Evolutionary conservation across 805 yeast species (phyloP).

Genomic region (Diddensiella santjacobensis): DNA sequence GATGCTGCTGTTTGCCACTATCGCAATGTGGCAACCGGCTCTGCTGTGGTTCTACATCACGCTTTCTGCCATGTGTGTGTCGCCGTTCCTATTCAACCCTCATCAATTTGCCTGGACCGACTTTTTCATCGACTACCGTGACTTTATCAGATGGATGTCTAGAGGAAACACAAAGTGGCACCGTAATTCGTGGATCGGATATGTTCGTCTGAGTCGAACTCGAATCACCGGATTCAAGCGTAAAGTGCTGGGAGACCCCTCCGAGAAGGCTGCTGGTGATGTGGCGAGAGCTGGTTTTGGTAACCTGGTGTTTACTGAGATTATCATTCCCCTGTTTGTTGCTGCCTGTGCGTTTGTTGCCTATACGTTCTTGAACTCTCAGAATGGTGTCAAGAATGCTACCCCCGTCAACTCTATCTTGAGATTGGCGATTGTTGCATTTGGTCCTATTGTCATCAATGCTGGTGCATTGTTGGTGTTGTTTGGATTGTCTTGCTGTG

Average conservation of each 20-base stretch:
- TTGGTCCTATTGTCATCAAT: conserved; percentile 89
- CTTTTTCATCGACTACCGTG: conserved; percentile 94
- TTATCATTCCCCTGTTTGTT: conserved; percentile 65
- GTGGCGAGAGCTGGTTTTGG: conserved; percentile 71
- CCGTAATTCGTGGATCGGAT: conserved; percentile 75
- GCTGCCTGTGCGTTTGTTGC: conserved; percentile 69
- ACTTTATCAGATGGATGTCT: conserved; percentile 81
- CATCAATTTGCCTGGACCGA: conserved; percentile 97
- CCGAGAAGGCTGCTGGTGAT: conserved; percentile 65
- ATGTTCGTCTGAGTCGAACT: conserved; percentile 72
- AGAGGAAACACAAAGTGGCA: conserved; percentile 71
- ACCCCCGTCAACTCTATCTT: conserved; percentile 53
- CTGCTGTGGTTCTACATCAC: conserved; percentile 97
- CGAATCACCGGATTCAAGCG: conserved; percentile 89
- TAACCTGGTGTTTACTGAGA: conserved; percentile 75
- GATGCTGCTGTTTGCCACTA: conserved; percentile 68
- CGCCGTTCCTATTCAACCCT: conserved; percentile 95
- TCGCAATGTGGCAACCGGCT: conserved; percentile 92
- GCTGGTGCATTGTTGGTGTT: conserved; percentile 78
- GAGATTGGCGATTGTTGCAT: conserved; percentile 56
- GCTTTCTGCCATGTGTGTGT: conserved; percentile 75
- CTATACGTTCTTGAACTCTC: conserved; percentile 77
- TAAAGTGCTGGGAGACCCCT: conserved; percentile 57
- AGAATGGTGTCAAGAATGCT: conserved; percentile 62
- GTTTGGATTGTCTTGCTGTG: conserved; percentile 87